These are phyloP conservation scores for Nannizziopsis barbatae DNA, from an alignment of 2,329 filamentous ascomycete genomes.

Conservation along the genomic window DNA sequence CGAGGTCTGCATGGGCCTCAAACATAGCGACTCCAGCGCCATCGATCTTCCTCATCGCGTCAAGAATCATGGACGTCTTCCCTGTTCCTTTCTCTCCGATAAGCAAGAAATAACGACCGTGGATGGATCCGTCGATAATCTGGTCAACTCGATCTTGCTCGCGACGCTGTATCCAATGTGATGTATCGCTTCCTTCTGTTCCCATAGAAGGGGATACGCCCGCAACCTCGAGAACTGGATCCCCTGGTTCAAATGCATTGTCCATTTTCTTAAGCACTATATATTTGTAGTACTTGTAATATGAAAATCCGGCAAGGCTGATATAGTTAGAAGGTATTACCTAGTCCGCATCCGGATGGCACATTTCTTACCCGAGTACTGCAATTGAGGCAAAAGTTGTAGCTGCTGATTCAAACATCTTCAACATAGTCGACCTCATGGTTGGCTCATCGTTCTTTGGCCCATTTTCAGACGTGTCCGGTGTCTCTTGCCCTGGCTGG, in stretches of 20 bases:
- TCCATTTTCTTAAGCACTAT: slow-evolving; percentile 87
- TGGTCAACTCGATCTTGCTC: slow-evolving; percentile 72
- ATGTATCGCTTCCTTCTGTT: slow-evolving; percentile 33
- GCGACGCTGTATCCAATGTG: slow-evolving; percentile 71
- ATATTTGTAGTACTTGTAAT: slow-evolving; percentile 78
- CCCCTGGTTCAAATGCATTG: slow-evolving; percentile 80
- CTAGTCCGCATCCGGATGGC: neutral
- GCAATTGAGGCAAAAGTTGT: slow-evolving; percentile 66
- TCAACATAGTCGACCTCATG: slow-evolving; percentile 37
- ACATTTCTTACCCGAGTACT: slow-evolving; percentile 48
- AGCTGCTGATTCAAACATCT: slow-evolving; percentile 62
- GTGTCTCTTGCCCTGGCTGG: slow-evolving; percentile 12
- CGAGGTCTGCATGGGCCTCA: slow-evolving; percentile 86
- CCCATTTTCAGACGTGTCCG: slow-evolving; percentile 21
- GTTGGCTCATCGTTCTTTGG: slow-evolving; percentile 21
- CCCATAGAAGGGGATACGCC: slow-evolving; percentile 38
- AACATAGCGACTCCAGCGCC: slow-evolving; percentile 89
- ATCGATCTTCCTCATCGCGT: slow-evolving; percentile 86
- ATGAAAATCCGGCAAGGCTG: slow-evolving; percentile 57
- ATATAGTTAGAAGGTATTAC: slow-evolving; percentile 12
- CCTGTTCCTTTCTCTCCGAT: slow-evolving; percentile 94
- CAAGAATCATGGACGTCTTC: slow-evolving; percentile 91
- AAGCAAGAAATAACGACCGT: slow-evolving; percentile 80
- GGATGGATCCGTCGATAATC: slow-evolving; percentile 63
- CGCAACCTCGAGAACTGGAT: slow-evolving; percentile 75